These are phyloP conservation scores for Nelumbo lutea DNA, from an alignment of 164 flowering plant genomes.

Conservation along the genomic window DNA sequence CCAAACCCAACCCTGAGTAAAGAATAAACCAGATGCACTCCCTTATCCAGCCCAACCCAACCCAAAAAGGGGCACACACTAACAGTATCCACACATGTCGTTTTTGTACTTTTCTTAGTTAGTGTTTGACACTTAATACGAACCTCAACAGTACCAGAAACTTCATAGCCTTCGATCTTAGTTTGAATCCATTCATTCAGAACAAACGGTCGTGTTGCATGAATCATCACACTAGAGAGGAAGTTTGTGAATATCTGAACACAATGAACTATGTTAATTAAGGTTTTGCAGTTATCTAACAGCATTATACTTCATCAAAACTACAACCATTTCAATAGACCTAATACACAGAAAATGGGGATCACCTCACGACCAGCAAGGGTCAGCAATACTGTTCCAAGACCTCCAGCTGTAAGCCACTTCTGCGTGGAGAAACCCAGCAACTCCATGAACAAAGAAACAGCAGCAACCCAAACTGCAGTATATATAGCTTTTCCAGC, in stretches of 20 bases:
- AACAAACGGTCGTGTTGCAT: constrained; percentile 91
- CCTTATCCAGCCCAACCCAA: too few species aligned
- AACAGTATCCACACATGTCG: too few species aligned
- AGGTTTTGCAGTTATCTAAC: neutral
- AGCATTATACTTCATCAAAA: neutral
- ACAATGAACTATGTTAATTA: constrained; percentile 2
- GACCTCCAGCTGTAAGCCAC: constrained; percentile 98
- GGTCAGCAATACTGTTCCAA: constrained; percentile 93
- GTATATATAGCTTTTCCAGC: constrained; percentile 85
- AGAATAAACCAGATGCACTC: too few species aligned
- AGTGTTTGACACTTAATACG: constrained; percentile 17
- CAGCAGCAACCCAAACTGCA: constrained; percentile 94
- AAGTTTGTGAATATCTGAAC: constrained; percentile 89
- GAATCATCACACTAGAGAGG: constrained; percentile 94
- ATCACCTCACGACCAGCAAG: constrained; percentile 98
- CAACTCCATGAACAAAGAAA: constrained; percentile 93
- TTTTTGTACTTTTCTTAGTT: neutral
- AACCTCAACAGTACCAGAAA: constrained; percentile 99
- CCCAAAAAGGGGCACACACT: too few species aligned
- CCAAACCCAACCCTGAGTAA: too few species aligned
- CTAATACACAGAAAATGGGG: neutral
- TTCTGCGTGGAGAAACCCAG: constrained; percentile 95
- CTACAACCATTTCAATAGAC: neutral
- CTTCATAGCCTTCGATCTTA: constrained; percentile 96
- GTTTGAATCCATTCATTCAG: constrained; percentile 94